Conservation (phyloP, 2,329 filamentous ascomycete genomes). For the Pyricularia sp. region DNA sequence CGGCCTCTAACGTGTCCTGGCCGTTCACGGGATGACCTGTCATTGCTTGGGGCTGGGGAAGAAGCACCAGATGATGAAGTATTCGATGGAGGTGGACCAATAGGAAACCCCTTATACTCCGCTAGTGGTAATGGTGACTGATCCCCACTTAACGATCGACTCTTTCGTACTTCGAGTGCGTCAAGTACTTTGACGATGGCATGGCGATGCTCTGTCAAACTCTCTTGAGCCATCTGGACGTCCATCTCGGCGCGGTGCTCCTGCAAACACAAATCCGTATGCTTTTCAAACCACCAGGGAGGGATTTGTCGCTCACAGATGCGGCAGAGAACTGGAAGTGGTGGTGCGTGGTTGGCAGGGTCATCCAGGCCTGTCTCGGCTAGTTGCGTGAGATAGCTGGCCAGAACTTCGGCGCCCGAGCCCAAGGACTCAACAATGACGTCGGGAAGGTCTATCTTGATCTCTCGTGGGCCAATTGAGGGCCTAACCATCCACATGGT, state of each 20-base stretch:
- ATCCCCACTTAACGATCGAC: conserved; percentile 51
- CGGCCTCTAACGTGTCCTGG: conserved; percentile 72
- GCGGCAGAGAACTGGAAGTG: conserved; percentile 79
- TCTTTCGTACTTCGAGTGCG: conserved; percentile 71
- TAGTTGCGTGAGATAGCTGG: conserved; percentile 82
- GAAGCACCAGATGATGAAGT: conserved; percentile 35
- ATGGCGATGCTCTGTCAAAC: conserved; percentile 83
- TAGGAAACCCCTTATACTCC: conserved; percentile 82
- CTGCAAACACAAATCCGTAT: conserved; percentile 90
- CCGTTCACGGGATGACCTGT: conserved; percentile 57
- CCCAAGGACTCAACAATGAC: conserved; percentile 89
- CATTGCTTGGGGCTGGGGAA: conserved; percentile 62
- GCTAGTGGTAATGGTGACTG: conserved; percentile 45
- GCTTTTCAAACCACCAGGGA: conserved; percentile 99
- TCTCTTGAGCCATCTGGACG: conserved; percentile 91
- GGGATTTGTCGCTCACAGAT: conserved; percentile 97
- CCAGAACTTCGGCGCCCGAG: conserved; percentile 88
- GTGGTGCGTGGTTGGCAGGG: conserved; percentile 67
- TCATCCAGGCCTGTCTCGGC: conserved; percentile 76
- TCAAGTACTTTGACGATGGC: conserved; percentile 93
- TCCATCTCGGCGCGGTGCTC: conserved; percentile 97
- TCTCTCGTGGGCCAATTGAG: conserved; percentile 77
- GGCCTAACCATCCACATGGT: conserved; percentile 99
- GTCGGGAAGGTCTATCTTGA: conserved; percentile 88
- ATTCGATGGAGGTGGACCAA: conserved; percentile 65